Evolutionary conservation across 768 basidiomycete species (phyloP).

Genomic region (Lactifluus subvellereus): DNA sequence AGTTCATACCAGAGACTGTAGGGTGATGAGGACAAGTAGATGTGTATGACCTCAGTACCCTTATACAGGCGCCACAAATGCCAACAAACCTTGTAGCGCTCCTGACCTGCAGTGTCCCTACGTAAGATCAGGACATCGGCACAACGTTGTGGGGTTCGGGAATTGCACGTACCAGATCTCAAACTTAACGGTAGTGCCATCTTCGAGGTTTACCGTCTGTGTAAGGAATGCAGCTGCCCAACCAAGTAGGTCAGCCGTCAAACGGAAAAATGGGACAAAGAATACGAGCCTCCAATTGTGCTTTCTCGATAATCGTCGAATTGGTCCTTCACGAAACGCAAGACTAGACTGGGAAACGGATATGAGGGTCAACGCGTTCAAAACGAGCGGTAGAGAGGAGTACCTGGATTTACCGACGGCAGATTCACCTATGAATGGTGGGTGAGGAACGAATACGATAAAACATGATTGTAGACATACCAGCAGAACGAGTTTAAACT

Average conservation of each 20-base stretch:
- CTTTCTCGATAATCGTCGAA: conserved; percentile 95
- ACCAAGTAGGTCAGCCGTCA: conserved; percentile 24
- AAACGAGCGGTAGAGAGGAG: conserved; percentile 15
- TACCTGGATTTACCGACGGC: conserved; percentile 97
- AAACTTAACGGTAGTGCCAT: conserved; percentile 91
- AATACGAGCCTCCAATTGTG: conserved; percentile 74
- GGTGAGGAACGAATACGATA: background rate
- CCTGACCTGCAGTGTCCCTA: conserved; percentile 96
- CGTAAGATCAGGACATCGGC: background rate
- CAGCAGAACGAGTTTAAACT: conserved; percentile 94
- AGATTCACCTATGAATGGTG: conserved; percentile 69
- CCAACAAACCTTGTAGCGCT: conserved; percentile 72
- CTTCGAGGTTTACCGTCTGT: conserved; percentile 90
- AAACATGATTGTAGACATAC: conserved; percentile 38
- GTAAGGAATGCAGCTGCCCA: conserved; percentile 88
- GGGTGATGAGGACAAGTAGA: background rate
- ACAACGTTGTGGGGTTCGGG: background rate
- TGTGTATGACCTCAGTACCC: conserved; percentile 15
- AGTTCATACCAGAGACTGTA: conserved; percentile 43
- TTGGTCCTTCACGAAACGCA: conserved; percentile 95
- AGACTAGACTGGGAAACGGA: conserved; percentile 60
- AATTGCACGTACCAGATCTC: conserved; percentile 79
- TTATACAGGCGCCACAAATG: conserved; percentile 23
- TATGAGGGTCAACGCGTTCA: conserved; percentile 27
- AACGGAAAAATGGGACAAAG: background rate